Evolutionary conservation across 345 rosid genomes (phyloP), one percentile per base, ranked within the genome.

Genomic region (Hypericum androsaemum): DNA sequence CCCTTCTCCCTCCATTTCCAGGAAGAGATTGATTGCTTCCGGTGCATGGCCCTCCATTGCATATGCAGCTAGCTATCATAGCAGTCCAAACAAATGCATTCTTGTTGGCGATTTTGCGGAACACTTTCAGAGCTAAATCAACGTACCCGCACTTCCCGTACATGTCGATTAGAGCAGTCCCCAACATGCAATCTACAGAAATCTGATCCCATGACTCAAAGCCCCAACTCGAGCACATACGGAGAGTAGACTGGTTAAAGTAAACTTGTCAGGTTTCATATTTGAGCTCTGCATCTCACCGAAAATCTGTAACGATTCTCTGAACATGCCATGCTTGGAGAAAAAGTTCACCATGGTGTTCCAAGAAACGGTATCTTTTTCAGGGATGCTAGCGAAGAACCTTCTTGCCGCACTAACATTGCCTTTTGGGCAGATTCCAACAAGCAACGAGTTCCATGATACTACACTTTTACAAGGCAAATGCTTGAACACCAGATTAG

Each of bases 381-480:
- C 53, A 2, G 53, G 60, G 46, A 56, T 58, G 10, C 5, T 58
- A 1, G 17, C 17, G 7, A 58, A 58, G 12, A 56, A 56, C 9
- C 12, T 32, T 14, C 41, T 44, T 6, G 52, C 41, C 12, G 14
- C 38, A 6, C 38, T 43, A 45, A 3, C 37, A 22, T 52, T 65
- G 15, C 66, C 65, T 10, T 13, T 39, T 1, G 52, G 46, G 62
- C 59, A 59, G 22, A 69, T 50, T 12, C 69, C 69, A 13, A 63
- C 61, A 50, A 69, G 35, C 73, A 55, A 50, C 9, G 69, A 54
- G 35, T 64, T 64, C 69, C 69, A 64, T 0, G 65, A 50, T 7
- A 47, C 57, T 3, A 1, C 42, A 10, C 53, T 69, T 55, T 36
- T 69, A 43, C 8, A 22, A 3, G 73, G 61, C 73, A 58, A 59